Base-by-base conservation (phyloP, 495 filamentous ascomycete genomes). In the Paragyromitra xinjiangensis region DNA sequence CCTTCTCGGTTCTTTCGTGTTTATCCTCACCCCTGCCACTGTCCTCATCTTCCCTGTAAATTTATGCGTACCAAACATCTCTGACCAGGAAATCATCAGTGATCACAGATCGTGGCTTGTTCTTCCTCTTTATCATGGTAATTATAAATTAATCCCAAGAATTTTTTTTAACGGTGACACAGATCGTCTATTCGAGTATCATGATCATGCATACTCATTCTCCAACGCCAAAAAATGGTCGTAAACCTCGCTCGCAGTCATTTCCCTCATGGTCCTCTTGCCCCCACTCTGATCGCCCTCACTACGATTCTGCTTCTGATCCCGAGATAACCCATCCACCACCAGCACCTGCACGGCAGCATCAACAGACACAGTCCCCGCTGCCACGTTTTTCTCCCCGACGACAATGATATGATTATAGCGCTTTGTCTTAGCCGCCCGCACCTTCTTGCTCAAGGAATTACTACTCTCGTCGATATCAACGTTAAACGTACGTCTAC, bases 331-430 rank as follows among this genome's bases (percentile, higher is more conserved):
- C 14, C n/a, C 24, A 50, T 62, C 44, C 9, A 24, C 58, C 5
- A 19, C 45, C 19, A 19, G 26, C 45, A 56, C 42, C 11, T 39
- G 40, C 11, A 58, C 84, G 4, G 83, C 83, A 5, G 83, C 82
- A 16, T 84, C 64, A 59, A 82, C 78, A 14, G 58, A 78, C 44
- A 81, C 73, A 44, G 80, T 82, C 5, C 74, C 66, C 37, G 59
- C 63, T 29, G n/a, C 51, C 29, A 80, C 61, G 55, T 82, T 74
- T 64, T 85, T 87, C 16, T 89, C 84, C 1, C 94, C 94, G 9
- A 95, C 85, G 26, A 94, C 89, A 56, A 92, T 87, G 64, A 96
- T 89, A 61, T 93, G 81, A 63, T 91, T 91, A 78, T 94, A 96
- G 40, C 90, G 88, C 84, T 91, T 92, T 64, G 84, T 84, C 77